Base-by-base conservation (phyloP, 2,329 filamentous ascomycete species). In the Pyricularia pennisetigena region DNA sequence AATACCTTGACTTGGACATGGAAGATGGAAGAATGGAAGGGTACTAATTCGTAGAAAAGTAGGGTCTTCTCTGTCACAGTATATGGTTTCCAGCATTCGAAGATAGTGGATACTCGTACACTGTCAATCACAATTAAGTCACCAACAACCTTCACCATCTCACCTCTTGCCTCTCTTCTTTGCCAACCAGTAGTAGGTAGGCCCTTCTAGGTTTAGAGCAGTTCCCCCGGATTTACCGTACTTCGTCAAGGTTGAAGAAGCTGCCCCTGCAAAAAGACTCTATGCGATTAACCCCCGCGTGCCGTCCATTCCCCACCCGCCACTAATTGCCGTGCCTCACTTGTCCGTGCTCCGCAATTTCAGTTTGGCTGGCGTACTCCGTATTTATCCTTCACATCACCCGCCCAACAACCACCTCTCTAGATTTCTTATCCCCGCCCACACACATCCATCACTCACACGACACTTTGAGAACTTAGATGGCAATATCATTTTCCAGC, bases 321-420 rank as follows among this genome's bases (percentile, higher is more conserved):
- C 29, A 65, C 26, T 65, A 23, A 65, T 29, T 65, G 24, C 29
- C 63, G n/a, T 30, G n/a, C 26, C 28, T 65, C n/a, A 16, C 63
- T 29, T 28, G 54, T 66, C 26, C 65, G 41, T 66, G 41, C 65
- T 66, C 65, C 65, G 65, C 65, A 66, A 66, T 54, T 29, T 54
- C 29, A 65, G 29, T 30, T 62, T 29, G 35, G 35, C 24, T 29
- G 35, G 35, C 24, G 23, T 24, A 63, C 61, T 41, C 32, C 32
- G 32, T 41, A 41, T 41, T 49, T 57, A 49, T 49, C 65, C 24
- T 41, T 23, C 35, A 29, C 26, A 49, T 28, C 41, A 49, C 26
- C 65, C 65, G 29, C 65, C 65, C 41, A 16, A 54, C 65, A 54
- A 20, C n/a, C 41, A n/a, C 41, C 41, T 54, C 41, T 20, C 41